Conservation (phyloP, 2,329 filamentous ascomycete genomes). For the Pseudogymnoascus sp. region DNA sequence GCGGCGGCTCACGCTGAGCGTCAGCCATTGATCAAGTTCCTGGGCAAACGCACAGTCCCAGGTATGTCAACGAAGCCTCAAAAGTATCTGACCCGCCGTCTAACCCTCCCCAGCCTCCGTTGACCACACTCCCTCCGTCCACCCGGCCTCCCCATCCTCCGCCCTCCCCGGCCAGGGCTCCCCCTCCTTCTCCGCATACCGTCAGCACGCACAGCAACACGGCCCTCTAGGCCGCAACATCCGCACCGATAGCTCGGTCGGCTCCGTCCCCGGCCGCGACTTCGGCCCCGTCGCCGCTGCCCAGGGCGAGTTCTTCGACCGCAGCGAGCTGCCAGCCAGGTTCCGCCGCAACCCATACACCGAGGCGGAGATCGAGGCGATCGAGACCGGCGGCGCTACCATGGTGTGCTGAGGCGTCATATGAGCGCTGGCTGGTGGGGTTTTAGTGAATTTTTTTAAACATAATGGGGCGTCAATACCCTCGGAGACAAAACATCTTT, state of each 20-base stretch:
- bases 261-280: conserved; percentile 52
- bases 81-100: not conserved
- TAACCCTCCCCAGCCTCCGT: conserved; percentile 37
- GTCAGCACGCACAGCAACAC: conserved; percentile 52
- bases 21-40: conserved; percentile 35
- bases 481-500: not conserved
- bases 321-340: conserved; percentile 75
- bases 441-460: not conserved
- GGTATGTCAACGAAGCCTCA: conserved; percentile 24
- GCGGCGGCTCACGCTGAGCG: conserved; percentile 28
- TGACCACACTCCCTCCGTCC: conserved; percentile 51
- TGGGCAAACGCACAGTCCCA: conserved; percentile 34
- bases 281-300: conserved; percentile 67
- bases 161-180: conserved; percentile 43
- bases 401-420: conserved; percentile 34
- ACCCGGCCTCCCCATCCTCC: conserved; percentile 48
- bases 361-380: conserved; percentile 83
- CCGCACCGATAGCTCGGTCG: conserved; percentile 18
- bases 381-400: conserved; percentile 87
- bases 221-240: conserved; percentile 41
- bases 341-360: conserved; percentile 73
- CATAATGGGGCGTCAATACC: conserved; percentile 1
- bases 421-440: not conserved
- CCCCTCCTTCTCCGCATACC: conserved; percentile 51
- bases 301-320: conserved; percentile 77